A percentile compares a stretch with the other conserved stretches of the same genome.
Evolutionary conservation across 148 eudicot species (phyloP).

Genomic region (Diospyros kaki): DNA sequence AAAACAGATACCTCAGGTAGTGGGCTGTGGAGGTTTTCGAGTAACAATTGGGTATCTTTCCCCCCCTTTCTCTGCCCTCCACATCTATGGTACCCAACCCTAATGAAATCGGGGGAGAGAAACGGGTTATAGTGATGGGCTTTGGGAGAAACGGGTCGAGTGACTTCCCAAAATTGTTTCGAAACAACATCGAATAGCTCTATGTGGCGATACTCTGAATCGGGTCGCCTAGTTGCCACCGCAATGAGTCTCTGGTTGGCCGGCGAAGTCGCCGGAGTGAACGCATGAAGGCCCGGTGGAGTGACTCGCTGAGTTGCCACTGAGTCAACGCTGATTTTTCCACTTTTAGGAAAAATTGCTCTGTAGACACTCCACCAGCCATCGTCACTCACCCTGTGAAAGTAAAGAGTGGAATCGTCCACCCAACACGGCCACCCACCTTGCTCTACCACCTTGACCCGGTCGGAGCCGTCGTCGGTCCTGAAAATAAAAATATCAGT

Average conservation of each 20-base stretch:
- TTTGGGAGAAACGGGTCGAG: constrained; percentile 30
- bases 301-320: constrained; percentile 28
- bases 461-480: constrained; percentile 17
- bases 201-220: constrained; percentile 62
- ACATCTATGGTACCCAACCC: constrained; percentile 40
- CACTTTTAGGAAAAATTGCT: constrained; percentile 16
- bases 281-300: constrained; percentile 67
- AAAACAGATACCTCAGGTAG: constrained; percentile 40
- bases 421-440: constrained; percentile 94
- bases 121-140: constrained; percentile 71
- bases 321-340: constrained; percentile 38
- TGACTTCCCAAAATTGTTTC: constrained; percentile 22
- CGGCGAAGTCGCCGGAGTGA: constrained; percentile 8
- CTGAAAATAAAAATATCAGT: neutral
- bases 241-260: constrained; percentile 52
- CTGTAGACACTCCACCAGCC: neutral
- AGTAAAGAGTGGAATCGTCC: constrained; percentile 29
- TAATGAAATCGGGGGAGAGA: constrained; percentile 38
- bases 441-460: constrained; percentile 54
- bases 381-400: constrained; percentile 10
- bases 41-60: constrained; percentile 31
- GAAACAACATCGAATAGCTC: constrained; percentile 55
- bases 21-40: constrained; percentile 45
- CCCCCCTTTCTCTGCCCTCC: constrained; percentile 40
- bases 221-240: constrained; percentile 67